Evolutionary conservation across 768 basidiomycete genomes (phyloP).

Genomic region (Leucosporidium scottii): DNA sequence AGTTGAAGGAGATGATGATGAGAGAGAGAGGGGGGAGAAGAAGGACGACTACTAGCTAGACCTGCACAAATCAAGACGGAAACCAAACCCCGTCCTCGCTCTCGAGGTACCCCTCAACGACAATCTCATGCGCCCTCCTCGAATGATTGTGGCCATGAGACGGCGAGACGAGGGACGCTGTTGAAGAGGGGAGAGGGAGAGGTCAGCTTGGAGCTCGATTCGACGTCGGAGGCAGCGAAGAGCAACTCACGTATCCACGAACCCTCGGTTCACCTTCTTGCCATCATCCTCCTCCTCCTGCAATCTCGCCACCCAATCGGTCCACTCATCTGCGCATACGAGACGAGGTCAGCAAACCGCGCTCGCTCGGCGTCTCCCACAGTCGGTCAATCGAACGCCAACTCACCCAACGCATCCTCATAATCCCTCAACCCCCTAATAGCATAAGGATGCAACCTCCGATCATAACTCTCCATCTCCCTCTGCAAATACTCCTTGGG

Average conservation of each 20-base stretch:
- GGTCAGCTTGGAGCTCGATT: too few species aligned
- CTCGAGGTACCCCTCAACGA: too few species aligned
- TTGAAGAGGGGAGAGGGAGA: not conserved
- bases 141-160: not conserved
- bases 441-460: conserved; percentile 38
- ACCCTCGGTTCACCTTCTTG: not conserved
- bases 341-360: too few species aligned
- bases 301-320: conserved; percentile 23
- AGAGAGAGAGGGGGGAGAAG: too few species aligned
- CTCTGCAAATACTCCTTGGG: conserved; percentile 26
- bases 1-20: too few species aligned
- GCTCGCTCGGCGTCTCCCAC: too few species aligned
- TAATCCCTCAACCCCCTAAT: conserved; percentile 36
- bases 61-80: too few species aligned
- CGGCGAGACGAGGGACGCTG: not conserved
- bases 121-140: too few species aligned
- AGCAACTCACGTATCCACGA: conserved; percentile 8
- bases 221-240: too few species aligned
- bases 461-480: conserved; percentile 30
- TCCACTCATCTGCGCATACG: conserved; percentile 21
- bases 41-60: too few species aligned
- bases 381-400: too few species aligned
- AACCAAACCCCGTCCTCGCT: too few species aligned
- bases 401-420: conserved; percentile 36
- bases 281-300: conserved; percentile 27